phyloP scores from a whole-genome alignment of 805 yeast genomes.

The Metschnikowia cerradonensis region DNA sequence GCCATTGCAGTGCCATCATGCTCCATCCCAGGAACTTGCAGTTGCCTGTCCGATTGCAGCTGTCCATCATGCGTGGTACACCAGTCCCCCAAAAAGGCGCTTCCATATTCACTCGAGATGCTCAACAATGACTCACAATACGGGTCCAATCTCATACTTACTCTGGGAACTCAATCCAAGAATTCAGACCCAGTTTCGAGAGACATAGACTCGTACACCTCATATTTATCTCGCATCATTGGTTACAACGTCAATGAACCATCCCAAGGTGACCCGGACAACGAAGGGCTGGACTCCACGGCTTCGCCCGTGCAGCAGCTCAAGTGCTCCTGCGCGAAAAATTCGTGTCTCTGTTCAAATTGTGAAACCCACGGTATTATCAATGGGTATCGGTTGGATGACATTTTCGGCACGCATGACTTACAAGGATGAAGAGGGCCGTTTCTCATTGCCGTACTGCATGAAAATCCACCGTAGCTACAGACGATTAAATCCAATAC shows the following conservation, averaged over 20 bases:
- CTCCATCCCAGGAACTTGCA: constrained; percentile 34
- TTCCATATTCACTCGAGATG: constrained; percentile 7
- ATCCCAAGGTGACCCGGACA: background rate
- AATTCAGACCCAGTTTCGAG: background rate
- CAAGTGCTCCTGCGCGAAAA: constrained; percentile 15
- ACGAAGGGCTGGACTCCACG: background rate
- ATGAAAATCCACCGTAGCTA: background rate
- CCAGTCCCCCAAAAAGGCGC: constrained; percentile 15
- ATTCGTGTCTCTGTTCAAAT: constrained; percentile 29
- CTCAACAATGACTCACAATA: constrained; percentile 13
- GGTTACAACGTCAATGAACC: constrained; percentile 6
- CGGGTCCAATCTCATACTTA: constrained; percentile 11
- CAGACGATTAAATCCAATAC: background rate
- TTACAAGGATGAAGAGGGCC: background rate
- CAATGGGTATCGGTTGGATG: constrained; percentile 39
- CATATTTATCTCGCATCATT: constrained; percentile 3
- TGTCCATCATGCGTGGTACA: constrained; percentile 39
- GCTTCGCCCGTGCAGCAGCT: background rate
- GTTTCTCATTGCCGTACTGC: background rate
- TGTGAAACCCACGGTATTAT: constrained; percentile 46
- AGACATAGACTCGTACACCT: constrained; percentile 5
- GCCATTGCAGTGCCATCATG: constrained; percentile 32
- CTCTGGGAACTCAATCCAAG: constrained; percentile 1
- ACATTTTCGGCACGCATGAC: constrained; percentile 21
- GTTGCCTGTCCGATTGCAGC: constrained; percentile 33